phyloP scores from a whole-genome alignment of 208 protist species.

The Leishmania gerbilli region DNA sequence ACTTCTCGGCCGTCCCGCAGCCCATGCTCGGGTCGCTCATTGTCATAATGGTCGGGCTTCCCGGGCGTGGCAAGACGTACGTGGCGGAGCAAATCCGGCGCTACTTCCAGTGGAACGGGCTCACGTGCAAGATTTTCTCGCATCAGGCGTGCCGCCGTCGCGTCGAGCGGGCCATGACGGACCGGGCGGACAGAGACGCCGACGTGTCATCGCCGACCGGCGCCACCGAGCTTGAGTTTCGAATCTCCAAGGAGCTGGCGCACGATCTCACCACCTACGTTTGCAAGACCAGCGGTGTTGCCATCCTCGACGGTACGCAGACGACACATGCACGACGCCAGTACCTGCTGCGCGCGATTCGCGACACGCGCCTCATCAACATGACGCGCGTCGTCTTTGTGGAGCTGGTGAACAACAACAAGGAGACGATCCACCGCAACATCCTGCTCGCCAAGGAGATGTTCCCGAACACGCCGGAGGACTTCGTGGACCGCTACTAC shows the following conservation, averaged over 20 bases:
- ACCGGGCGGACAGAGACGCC: neutral
- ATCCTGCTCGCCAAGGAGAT: conserved; percentile 65
- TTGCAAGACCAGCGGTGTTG: conserved; percentile 61
- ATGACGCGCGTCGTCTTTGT: conserved; percentile 81
- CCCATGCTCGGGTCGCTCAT: conserved; percentile 89
- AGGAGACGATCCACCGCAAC: conserved; percentile 53
- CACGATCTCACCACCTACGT: conserved; percentile 73
- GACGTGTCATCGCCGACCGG: conserved; percentile 16
- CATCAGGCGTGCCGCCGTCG: conserved; percentile 54
- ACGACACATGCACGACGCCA: conserved; percentile 58
- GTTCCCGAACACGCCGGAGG: conserved; percentile 46
- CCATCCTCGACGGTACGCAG: conserved; percentile 78
- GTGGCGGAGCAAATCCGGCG: conserved; percentile 88
- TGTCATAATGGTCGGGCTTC: conserved; percentile 91
- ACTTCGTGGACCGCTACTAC: conserved; percentile 87
- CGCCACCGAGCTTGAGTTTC: conserved; percentile 45
- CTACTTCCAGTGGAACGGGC: conserved; percentile 92
- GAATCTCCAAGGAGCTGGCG: conserved; percentile 48
- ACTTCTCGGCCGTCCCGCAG: conserved; percentile 79
- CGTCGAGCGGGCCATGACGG: conserved; percentile 28
- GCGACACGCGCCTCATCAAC: conserved; percentile 62
- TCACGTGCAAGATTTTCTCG: conserved; percentile 77
- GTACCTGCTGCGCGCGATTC: conserved; percentile 67
- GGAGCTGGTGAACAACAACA: conserved; percentile 73
- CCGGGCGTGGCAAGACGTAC: conserved; percentile 89